Conservation (phyloP, 805 yeast species). For the Priceomyces haplophilus region DNA sequence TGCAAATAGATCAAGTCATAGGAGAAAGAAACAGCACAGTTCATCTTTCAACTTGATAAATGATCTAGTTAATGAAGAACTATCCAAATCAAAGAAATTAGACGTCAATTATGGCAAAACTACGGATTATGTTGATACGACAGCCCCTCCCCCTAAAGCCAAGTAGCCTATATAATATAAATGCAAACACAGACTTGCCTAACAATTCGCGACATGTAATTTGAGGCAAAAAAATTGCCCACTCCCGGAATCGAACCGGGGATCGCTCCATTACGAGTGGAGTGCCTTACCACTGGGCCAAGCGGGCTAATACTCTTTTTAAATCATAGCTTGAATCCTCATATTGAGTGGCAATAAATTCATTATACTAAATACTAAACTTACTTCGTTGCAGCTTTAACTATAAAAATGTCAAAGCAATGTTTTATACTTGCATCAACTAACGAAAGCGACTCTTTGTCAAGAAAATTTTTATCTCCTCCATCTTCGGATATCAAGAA, state of each 20-base stretch:
- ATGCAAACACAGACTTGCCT: neutral
- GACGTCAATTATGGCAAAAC: conserved; percentile 20
- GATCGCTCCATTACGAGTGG: conserved; percentile 55
- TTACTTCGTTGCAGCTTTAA: conserved; percentile 12
- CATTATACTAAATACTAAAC: too few species aligned
- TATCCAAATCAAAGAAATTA: conserved; percentile 36
- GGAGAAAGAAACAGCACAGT: conserved; percentile 27
- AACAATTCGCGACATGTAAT: too few species aligned
- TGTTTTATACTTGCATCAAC: conserved; percentile 20
- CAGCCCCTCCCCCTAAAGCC: conserved; percentile 31
- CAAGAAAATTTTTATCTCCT: conserved; percentile 14
- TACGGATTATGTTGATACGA: conserved; percentile 11
- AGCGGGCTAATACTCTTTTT: conserved; percentile 32
- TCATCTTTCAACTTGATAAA: conserved; percentile 25
- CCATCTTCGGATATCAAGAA: conserved; percentile 24
- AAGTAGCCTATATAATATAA: neutral
- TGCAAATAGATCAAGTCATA: conserved; percentile 9
- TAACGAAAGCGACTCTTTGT: conserved; percentile 20
- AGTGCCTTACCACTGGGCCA: conserved; percentile 56
- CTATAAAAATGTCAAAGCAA: conserved; percentile 24
- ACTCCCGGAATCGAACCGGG: conserved; percentile 53
- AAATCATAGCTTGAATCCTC: neutral
- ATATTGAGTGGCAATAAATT: conserved; percentile 1
- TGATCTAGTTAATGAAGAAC: conserved; percentile 44
- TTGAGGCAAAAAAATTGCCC: conserved; percentile 40